These are phyloP conservation scores for Kluyveromyces sp. DNA, from an alignment of 1,139 yeast species.

Conservation along the genomic window DNA sequence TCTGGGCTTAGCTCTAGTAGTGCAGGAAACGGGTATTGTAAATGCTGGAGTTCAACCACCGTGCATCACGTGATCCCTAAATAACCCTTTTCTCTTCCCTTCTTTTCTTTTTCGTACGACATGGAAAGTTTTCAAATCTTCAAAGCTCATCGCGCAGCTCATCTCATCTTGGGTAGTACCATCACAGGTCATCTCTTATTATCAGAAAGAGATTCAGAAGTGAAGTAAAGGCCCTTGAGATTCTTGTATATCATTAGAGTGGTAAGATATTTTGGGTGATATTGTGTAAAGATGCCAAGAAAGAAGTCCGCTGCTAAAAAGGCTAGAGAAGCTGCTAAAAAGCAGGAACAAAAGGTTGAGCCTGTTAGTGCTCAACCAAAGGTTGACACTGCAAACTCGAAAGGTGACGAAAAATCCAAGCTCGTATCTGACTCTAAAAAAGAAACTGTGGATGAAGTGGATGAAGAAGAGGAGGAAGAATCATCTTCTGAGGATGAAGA, in stretches of 20 bases:
- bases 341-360: constrained; percentile 14
- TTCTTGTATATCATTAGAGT: neutral
- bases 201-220: no score
- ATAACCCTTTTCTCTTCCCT: no score
- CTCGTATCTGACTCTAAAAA: neutral
- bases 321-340: constrained; percentile 47
- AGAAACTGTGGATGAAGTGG: constrained; percentile 12
- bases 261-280: neutral
- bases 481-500: constrained; percentile 72
- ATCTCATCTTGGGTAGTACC: no score
- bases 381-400: neutral
- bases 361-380: neutral
- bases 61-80: no score
- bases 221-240: no score
- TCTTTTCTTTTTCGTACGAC: no score
- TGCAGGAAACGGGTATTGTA: no score
- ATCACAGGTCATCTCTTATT: no score
- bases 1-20: no score
- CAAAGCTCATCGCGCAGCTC: no score
- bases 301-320: constrained; percentile 82
- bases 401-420: neutral
- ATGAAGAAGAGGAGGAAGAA: constrained; percentile 19
- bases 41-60: no score
- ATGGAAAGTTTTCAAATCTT: no score
- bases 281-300: constrained; percentile 55